These are phyloP conservation scores for Peronospora farinosa DNA, from an alignment of 352 stramenopile genomes.

Conservation along the genomic window DNA sequence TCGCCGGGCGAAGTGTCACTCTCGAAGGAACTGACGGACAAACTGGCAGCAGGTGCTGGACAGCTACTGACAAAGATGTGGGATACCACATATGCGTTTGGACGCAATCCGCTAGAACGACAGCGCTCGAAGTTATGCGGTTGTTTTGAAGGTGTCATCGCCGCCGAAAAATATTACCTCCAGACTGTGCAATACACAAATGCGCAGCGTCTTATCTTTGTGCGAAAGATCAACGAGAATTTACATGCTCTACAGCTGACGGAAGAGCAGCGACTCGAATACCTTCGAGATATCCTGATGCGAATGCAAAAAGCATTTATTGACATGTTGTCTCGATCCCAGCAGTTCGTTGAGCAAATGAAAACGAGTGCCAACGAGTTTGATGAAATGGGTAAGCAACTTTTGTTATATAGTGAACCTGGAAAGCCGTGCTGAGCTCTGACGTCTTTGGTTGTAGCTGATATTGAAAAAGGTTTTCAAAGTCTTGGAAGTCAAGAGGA, in stretches of 20 bases:
- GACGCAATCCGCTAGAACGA: conserved; percentile 53
- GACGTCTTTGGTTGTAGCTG: conserved; percentile 18
- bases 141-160: conserved; percentile 63
- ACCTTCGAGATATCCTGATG: conserved; percentile 69
- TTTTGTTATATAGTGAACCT: background rate
- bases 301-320: conserved; percentile 56
- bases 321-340: conserved; percentile 37
- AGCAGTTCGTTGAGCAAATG: conserved; percentile 44
- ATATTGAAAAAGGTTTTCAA: conserved; percentile 71
- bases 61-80: conserved; percentile 80
- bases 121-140: conserved; percentile 55
- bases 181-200: conserved; percentile 65
- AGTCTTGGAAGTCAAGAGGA: conserved; percentile 44
- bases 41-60: conserved; percentile 42
- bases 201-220: conserved; percentile 52
- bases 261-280: conserved; percentile 77
- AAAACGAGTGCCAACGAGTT: conserved; percentile 45
- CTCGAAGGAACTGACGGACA: conserved; percentile 58
- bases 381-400: conserved; percentile 57
- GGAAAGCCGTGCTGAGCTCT: background rate
- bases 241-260: conserved; percentile 75
- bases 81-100: conserved; percentile 66
- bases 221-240: conserved; percentile 73
- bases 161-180: conserved; percentile 60
- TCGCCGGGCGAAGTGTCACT: conserved; percentile 22